Conservation (phyloP, 2,329 filamentous ascomycete species). For the Diaporthe batatas region DNA sequence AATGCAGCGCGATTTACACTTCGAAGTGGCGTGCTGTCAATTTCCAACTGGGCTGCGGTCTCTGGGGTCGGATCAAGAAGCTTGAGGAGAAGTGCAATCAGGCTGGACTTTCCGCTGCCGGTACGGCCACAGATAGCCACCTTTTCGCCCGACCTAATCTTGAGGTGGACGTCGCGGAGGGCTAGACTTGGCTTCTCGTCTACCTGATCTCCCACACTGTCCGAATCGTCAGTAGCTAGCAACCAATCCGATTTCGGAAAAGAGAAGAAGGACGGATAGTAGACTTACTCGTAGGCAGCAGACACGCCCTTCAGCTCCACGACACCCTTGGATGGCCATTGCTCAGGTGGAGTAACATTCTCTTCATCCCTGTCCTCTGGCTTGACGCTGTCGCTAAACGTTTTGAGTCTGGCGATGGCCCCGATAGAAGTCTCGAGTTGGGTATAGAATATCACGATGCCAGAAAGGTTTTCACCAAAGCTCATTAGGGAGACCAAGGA, state of each 20-base stretch:
- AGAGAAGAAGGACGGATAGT: background rate
- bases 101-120: conserved; percentile 60
- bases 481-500: conserved; percentile 55
- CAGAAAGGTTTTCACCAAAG: conserved; percentile 51
- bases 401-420: conserved; percentile 53
- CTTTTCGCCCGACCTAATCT: conserved; percentile 52
- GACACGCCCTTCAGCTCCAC: conserved; percentile 47
- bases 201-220: background rate
- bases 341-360: conserved; percentile 44
- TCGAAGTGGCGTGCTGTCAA: conserved; percentile 57
- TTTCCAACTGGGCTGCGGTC: conserved; percentile 50
- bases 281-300: conserved; percentile 47
- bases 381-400: conserved; percentile 47
- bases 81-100: conserved; percentile 56
- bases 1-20: conserved; percentile 57
- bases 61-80: conserved; percentile 56
- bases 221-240: background rate
- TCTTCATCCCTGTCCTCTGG: conserved; percentile 49
- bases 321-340: conserved; percentile 46
- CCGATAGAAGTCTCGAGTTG: conserved; percentile 52
- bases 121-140: conserved; percentile 60
- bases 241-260: no score
- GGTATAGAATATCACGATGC: conserved; percentile 52
- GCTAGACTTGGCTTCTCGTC: conserved; percentile 38
- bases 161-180: conserved; percentile 49